phyloP scores from a whole-genome alignment of 495 filamentous ascomycete genomes.

The Pseudevernia furfuracea region DNA sequence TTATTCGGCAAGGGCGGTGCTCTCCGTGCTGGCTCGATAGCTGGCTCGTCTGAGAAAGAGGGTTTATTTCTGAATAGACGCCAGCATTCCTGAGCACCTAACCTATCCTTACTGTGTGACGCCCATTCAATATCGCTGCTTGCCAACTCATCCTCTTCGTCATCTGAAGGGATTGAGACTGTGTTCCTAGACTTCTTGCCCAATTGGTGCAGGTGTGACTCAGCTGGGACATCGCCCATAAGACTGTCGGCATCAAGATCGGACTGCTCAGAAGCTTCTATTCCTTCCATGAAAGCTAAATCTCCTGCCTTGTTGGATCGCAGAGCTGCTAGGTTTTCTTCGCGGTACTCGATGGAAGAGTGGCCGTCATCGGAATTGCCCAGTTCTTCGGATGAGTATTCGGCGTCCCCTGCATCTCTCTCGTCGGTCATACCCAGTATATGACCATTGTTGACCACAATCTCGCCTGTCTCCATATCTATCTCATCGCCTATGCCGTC shows the following conservation, averaged over 20 bases:
- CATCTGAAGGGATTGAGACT: conserved; percentile 2
- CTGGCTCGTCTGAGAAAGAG: conserved; percentile 10
- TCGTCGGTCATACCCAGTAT: conserved; percentile 50
- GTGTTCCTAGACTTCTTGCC: neutral
- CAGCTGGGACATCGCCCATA: conserved; percentile 7
- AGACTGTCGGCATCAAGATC: conserved; percentile 15
- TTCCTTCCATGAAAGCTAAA: neutral
- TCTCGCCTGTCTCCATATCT: conserved; percentile 64
- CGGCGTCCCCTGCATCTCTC: conserved; percentile 35
- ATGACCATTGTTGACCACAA: conserved; percentile 86
- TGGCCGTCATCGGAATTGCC: conserved; percentile 5
- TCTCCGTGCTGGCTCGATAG: conserved; percentile 17
- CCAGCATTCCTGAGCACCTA: conserved; percentile 2
- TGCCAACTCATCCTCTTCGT: conserved; percentile 16
- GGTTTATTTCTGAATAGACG: neutral
- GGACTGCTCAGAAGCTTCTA: conserved; percentile 1
- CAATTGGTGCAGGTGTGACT: neutral
- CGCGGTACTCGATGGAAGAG: neutral
- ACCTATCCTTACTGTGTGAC: conserved; percentile 1
- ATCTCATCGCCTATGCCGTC: conserved; percentile 74
- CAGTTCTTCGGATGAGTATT: conserved; percentile 1
- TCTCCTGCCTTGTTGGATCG: neutral
- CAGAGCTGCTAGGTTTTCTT: too few relatives aligned
- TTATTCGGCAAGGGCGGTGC: conserved; percentile 9
- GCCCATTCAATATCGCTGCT: conserved; percentile 10